Evolutionary conservation across 2,329 filamentous ascomycete genomes (phyloP).

Genomic region (Fusarium brachygibbosum): DNA sequence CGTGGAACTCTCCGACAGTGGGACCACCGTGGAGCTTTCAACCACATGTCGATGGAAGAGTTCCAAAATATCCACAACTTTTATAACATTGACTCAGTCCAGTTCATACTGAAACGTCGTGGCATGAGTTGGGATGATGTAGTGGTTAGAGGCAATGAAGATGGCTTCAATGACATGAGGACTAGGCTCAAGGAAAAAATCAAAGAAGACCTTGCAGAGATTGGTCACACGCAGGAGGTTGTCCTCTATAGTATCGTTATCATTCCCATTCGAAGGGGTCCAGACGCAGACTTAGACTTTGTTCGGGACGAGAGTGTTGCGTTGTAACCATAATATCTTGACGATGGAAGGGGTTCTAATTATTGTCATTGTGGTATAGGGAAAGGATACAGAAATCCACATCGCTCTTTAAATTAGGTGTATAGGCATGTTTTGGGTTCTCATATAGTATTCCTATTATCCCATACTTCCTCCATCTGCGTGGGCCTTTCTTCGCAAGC

Average conservation of each 20-base stretch:
- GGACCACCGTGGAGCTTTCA: background rate
- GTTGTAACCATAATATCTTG: background rate
- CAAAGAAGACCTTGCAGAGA: background rate
- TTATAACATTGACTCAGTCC: background rate
- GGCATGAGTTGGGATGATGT: slow-evolving; percentile 27
- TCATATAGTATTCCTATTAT: no score
- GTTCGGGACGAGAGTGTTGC: background rate
- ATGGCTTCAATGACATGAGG: slow-evolving; percentile 22
- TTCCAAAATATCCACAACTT: background rate
- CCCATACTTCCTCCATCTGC: no score
- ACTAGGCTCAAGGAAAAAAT: slow-evolving; percentile 7
- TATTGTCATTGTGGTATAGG: no score
- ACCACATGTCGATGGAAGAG: slow-evolving; percentile 1
- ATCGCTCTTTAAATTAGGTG: background rate
- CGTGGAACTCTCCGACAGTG: background rate
- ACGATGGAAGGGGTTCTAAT: background rate
- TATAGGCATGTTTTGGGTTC: background rate
- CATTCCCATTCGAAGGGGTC: background rate
- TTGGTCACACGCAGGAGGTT: background rate
- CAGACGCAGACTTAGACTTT: background rate
- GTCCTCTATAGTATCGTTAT: background rate
- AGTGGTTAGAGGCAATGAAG: background rate
- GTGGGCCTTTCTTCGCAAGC: no score
- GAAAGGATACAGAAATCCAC: no score
- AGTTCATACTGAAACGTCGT: slow-evolving; percentile 9